These are phyloP conservation scores for Pythium phragmitis DNA, from an alignment of 352 stramenopile genomes.

Conservation along the genomic window DNA sequence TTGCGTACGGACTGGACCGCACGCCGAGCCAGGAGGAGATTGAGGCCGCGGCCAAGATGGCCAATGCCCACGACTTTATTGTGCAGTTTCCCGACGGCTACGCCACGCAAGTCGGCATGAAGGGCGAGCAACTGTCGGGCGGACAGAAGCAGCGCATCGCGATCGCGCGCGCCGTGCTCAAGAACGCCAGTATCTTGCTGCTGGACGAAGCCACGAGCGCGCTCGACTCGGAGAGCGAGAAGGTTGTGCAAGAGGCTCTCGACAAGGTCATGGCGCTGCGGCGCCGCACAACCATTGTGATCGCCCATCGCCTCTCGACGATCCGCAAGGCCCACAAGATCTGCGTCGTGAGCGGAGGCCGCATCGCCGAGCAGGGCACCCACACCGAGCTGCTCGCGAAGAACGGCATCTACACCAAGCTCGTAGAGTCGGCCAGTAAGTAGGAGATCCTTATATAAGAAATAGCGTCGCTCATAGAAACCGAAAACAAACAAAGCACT, in stretches of 20 bases:
- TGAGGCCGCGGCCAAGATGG: conserved; percentile 5
- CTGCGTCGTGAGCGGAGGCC: conserved; percentile 89
- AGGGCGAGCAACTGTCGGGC: conserved; percentile 69
- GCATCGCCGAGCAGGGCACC: conserved; percentile 90
- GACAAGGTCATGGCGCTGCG: conserved; percentile 52
- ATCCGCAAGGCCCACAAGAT: conserved; percentile 94
- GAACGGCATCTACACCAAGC: conserved; percentile 19
- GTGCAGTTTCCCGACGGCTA: conserved; percentile 18
- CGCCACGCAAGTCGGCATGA: conserved; percentile 8
- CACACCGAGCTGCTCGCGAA: conserved; percentile 84
- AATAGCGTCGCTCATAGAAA: no score
- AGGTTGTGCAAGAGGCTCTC: conserved; percentile 73
- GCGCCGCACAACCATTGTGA: conserved; percentile 87
- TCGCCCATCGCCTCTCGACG: conserved; percentile 92
- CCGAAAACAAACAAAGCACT: no score
- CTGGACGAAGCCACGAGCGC: conserved; percentile 91
- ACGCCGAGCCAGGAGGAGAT: background rate
- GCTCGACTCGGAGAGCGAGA: conserved; percentile 75
- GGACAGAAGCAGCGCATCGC: conserved; percentile 84
- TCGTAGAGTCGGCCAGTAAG: conserved; percentile 4
- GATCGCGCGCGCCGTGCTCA: conserved; percentile 57
- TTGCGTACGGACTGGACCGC: conserved; percentile 1
- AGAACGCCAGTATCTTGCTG: conserved; percentile 78
- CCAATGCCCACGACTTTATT: conserved; percentile 15
- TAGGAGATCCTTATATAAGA: background rate